These are phyloP conservation scores for Margaritispora aquatica DNA, from an alignment of 495 filamentous ascomycete species.

Conservation along the genomic window DNA sequence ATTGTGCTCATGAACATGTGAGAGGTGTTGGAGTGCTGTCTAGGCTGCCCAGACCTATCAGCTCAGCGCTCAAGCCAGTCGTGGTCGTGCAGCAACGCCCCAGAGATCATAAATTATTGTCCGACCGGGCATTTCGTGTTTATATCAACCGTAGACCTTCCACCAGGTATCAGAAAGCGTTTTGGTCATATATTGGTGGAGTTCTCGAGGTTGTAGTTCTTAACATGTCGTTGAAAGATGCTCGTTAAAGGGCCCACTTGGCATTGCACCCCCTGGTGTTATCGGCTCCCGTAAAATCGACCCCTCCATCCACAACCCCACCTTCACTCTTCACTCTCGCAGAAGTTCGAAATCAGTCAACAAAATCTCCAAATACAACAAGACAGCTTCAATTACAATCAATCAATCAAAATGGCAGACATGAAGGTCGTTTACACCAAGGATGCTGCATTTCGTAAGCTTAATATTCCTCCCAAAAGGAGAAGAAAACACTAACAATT, in stretches of 20 bases:
- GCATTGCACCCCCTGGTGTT: not conserved
- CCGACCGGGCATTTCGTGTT: slow-evolving; percentile 21
- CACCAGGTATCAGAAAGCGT: not conserved
- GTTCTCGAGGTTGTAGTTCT: slow-evolving; percentile 1
- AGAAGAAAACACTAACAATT: not conserved
- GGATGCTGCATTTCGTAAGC: slow-evolving; percentile 49
- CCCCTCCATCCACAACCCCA: slow-evolving; percentile 2
- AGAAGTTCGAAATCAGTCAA: not conserved
- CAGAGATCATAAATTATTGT: not conserved
- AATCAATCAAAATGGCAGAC: slow-evolving; percentile 20
- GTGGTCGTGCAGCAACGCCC: not conserved
- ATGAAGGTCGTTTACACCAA: slow-evolving; percentile 39
- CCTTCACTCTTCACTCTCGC: not conserved
- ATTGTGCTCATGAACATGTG: not conserved
- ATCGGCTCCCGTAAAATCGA: not conserved
- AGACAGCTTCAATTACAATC: not conserved
- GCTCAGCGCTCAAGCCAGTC: not conserved
- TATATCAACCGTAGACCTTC: not conserved
- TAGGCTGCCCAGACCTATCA: slow-evolving; percentile 7
- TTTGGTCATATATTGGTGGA: slow-evolving; percentile 13
- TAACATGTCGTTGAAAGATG: slow-evolving; percentile 17
- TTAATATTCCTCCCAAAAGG: not conserved
- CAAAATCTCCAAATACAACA: not conserved
- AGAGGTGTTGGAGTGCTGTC: not conserved
- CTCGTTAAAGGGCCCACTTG: not conserved